Conservation (phyloP, 805 yeast species). For the Myxozyma mucilagina region DNA sequence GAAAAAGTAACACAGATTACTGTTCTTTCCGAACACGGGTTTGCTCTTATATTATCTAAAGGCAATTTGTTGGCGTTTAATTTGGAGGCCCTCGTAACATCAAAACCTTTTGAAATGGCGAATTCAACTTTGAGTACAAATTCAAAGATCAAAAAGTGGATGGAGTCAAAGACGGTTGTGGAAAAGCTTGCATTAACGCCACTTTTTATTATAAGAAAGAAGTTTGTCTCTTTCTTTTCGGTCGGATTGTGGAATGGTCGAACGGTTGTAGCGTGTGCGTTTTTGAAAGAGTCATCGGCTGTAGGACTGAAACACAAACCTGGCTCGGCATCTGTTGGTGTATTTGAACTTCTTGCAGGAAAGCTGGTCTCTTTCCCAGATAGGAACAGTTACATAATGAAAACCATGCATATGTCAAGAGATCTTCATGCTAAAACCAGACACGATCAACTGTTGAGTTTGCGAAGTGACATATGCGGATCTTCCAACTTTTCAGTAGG, state of each 20-base stretch:
- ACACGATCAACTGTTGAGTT: not conserved
- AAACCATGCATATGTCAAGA: not conserved
- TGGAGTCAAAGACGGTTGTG: not conserved
- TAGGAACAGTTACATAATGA: no score
- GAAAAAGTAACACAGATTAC: conserved; percentile 57
- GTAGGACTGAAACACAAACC: no score
- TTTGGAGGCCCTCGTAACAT: conserved; percentile 56
- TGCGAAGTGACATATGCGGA: conserved; percentile 10
- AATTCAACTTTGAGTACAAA: not conserved
- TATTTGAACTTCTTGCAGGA: conserved; percentile 55
- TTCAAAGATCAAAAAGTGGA: conserved; percentile 6
- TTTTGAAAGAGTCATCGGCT: no score
- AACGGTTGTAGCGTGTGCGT: conserved; percentile 29
- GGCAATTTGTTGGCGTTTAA: conserved; percentile 62
- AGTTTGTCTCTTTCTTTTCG: conserved; percentile 59
- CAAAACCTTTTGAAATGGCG: conserved; percentile 1
- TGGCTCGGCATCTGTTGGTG: conserved; percentile 47
- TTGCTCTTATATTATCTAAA: conserved; percentile 60
- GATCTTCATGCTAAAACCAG: not conserved
- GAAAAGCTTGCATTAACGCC: conserved; percentile 35
- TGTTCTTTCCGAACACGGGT: conserved; percentile 57
- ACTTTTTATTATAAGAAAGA: conserved; percentile 44
- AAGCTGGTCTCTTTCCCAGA: conserved; percentile 17
- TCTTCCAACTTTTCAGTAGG: conserved; percentile 1
- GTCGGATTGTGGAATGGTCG: conserved; percentile 48